These are phyloP conservation scores for Diutina scorzettiae DNA, from an alignment of 1,139 yeast genomes.

Conservation along the genomic window DNA sequence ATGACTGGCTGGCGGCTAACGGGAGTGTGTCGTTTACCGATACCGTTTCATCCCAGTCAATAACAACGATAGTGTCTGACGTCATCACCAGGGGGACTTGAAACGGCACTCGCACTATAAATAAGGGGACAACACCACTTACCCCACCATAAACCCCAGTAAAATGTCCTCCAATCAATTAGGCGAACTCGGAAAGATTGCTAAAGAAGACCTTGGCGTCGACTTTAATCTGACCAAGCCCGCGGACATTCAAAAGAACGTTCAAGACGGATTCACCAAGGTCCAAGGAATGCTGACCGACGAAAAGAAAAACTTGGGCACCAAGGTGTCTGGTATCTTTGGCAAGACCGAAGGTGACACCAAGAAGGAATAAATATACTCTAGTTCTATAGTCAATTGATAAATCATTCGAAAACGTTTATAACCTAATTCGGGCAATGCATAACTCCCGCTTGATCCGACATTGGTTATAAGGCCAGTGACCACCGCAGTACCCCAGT, in stretches of 20 bases:
- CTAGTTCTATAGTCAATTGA: no score
- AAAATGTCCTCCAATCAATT: conserved; percentile 2
- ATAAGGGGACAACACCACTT: not conserved
- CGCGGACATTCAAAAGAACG: conserved; percentile 6
- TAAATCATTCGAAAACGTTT: no score
- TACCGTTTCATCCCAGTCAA: conserved; percentile 69
- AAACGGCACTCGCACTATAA: no score
- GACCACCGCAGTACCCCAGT: not conserved
- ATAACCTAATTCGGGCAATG: no score
- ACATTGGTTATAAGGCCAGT: not conserved
- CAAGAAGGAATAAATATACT: no score
- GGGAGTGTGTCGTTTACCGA: conserved; percentile 46
- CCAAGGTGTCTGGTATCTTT: not conserved
- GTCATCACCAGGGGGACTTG: no score
- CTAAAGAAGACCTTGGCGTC: not conserved
- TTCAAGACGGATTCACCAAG: not conserved
- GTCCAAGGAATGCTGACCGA: not conserved
- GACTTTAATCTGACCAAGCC: conserved; percentile 7
- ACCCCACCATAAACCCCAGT: no score
- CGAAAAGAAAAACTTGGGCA: not conserved
- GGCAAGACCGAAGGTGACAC: conserved; percentile 7
- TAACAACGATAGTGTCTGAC: no score
- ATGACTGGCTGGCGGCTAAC: conserved; percentile 29
- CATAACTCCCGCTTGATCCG: not conserved
- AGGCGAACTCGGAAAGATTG: conserved; percentile 7